These are phyloP conservation scores for Mycena latifolia DNA, from an alignment of 768 basidiomycete species.

Conservation along the genomic window DNA sequence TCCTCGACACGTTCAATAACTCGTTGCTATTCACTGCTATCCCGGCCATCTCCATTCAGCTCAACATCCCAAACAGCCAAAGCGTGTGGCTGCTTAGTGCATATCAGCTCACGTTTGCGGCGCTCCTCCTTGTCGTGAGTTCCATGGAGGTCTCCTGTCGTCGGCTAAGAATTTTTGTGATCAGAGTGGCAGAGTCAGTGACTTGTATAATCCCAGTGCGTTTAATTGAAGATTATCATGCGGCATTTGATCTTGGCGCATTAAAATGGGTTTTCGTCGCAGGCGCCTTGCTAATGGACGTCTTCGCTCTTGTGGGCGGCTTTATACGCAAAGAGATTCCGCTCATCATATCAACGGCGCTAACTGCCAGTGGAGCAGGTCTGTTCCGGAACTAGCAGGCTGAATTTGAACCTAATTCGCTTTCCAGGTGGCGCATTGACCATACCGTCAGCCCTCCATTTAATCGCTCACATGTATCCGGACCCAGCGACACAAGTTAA, in stretches of 20 bases:
- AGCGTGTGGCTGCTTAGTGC: slow-evolving; percentile 57
- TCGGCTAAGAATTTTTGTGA: background rate
- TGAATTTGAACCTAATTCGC: background rate
- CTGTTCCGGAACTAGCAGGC: too few relatives aligned
- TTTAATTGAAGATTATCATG: background rate
- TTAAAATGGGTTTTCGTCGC: slow-evolving; percentile 11
- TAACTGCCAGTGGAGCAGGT: slow-evolving; percentile 57
- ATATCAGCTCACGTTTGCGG: slow-evolving; percentile 57
- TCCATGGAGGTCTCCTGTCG: too few relatives aligned
- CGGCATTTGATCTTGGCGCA: too few relatives aligned
- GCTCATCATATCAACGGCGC: too few relatives aligned
- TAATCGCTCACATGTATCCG: slow-evolving; percentile 65
- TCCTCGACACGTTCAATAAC: slow-evolving; percentile 59
- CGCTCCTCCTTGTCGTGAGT: slow-evolving; percentile 53
- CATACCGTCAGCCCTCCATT: slow-evolving; percentile 62
- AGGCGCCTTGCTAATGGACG: slow-evolving; percentile 53
- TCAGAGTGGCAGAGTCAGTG: slow-evolving; percentile 54
- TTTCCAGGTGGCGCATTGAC: slow-evolving; percentile 59
- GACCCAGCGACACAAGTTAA: slow-evolving; percentile 59
- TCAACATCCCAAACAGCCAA: slow-evolving; percentile 40
- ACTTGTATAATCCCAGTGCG: slow-evolving; percentile 57
- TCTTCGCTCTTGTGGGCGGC: slow-evolving; percentile 54
- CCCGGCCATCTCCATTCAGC: slow-evolving; percentile 44
- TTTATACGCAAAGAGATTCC: too few relatives aligned
- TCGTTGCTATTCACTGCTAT: slow-evolving; percentile 56